phyloP scores from a whole-genome alignment of 345 rosid species.

The Lumnitzera littorea region DNA sequence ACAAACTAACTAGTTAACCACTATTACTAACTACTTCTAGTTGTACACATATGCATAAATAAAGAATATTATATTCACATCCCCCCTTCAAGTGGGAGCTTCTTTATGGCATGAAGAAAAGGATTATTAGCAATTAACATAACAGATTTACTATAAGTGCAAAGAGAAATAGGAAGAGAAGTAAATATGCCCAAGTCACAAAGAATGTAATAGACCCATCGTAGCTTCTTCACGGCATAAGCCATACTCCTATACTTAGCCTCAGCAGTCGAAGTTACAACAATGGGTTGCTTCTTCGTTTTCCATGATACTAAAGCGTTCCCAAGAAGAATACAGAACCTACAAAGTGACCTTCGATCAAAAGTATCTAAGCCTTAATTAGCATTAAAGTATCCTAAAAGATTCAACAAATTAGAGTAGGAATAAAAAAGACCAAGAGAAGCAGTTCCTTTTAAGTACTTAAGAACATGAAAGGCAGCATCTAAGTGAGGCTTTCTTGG shows the following conservation, averaged over 20 bases:
- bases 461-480: not conserved
- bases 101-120: not conserved
- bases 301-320: not conserved
- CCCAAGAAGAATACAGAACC: not conserved
- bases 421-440: not conserved
- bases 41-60: too few species aligned
- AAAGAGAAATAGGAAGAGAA: too few species aligned
- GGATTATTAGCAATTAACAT: not conserved
- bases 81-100: too few species aligned
- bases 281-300: not conserved
- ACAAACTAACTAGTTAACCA: too few species aligned
- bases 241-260: not conserved
- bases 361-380: not conserved
- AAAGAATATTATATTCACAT: too few species aligned
- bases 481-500: not conserved
- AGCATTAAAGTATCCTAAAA: not conserved
- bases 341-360: too few species aligned
- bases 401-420: not conserved
- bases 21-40: too few species aligned
- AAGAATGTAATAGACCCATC: not conserved
- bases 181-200: not conserved
- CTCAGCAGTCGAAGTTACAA: not conserved
- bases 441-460: not conserved
- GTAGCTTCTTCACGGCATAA: not conserved
- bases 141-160: not conserved